Evolutionary conservation across 1,139 yeast species (phyloP).

Genomic region (Candida sanyaensis): DNA sequence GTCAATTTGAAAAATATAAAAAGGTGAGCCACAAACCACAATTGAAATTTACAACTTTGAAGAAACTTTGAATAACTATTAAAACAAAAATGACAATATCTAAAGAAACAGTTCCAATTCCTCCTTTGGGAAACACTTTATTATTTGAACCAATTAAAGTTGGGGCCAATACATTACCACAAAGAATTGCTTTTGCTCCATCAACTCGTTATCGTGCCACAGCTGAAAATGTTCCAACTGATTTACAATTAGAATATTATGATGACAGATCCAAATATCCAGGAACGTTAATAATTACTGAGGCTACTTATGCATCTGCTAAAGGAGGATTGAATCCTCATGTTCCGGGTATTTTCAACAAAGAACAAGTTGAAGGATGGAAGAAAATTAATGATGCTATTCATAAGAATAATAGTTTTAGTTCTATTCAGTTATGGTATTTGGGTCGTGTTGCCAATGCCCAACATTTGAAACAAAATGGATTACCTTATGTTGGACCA

Average conservation of each 20-base stretch:
- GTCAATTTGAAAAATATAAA: no score
- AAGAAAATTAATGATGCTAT: constrained; percentile 48
- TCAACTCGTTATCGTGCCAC: constrained; percentile 53
- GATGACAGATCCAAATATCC: constrained; percentile 51
- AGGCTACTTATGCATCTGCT: constrained; percentile 34
- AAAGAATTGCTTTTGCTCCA: constrained; percentile 56
- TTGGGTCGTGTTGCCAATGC: constrained; percentile 59
- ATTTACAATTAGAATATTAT: constrained; percentile 51
- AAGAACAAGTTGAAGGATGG: constrained; percentile 52
- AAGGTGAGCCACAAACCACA: no score
- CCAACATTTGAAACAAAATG: constrained; percentile 33
- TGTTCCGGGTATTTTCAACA: constrained; percentile 58
- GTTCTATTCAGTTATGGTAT: constrained; percentile 61
- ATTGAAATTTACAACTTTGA: no score
- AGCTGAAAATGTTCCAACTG: constrained; percentile 45
- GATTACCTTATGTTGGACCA: constrained; percentile 26
- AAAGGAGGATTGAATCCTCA: constrained; percentile 36
- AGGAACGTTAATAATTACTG: constrained; percentile 54
- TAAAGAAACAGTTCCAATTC: constrained; percentile 8
- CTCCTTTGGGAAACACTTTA: constrained; percentile 24
- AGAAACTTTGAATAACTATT: not conserved
- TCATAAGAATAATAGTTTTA: constrained; percentile 53
- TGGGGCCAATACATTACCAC: constrained; percentile 36
- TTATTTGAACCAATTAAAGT: constrained; percentile 52
- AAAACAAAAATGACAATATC: constrained; percentile 11